phyloP scores from a whole-genome alignment of 2,329 filamentous ascomycete genomes.

The Ophiobolus disseminans region DNA sequence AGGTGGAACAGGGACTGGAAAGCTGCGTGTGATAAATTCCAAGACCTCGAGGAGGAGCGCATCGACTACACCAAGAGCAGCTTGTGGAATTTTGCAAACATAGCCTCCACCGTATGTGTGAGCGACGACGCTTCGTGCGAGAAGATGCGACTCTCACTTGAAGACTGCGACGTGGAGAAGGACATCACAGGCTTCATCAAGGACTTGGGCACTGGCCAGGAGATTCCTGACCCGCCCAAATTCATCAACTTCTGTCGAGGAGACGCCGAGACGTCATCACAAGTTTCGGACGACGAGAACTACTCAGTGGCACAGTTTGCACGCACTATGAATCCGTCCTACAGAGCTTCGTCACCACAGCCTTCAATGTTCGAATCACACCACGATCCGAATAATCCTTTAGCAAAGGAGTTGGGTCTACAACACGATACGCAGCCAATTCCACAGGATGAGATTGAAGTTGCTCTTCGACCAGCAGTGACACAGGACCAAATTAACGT shows the following conservation, averaged over 20 bases:
- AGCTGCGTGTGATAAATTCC: constrained; percentile 94
- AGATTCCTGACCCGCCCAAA: constrained; percentile 95
- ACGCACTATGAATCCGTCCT: constrained; percentile 92
- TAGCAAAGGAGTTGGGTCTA: constrained; percentile 74
- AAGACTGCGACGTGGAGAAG: constrained; percentile 96
- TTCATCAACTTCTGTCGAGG: constrained; percentile 99
- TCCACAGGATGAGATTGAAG: constrained; percentile 31
- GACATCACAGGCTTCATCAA: constrained; percentile 90
- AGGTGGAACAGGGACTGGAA: constrained; percentile 99
- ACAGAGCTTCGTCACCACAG: constrained; percentile 93
- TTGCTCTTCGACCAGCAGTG: constrained; percentile 19
- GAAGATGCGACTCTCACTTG: constrained; percentile 90
- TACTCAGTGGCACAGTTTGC: constrained; percentile 98
- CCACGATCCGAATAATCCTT: constrained; percentile 79
- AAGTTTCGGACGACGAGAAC: constrained; percentile 82
- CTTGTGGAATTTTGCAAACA: constrained; percentile 97
- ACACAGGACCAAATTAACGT: constrained; percentile 31
- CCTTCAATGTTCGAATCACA: constrained; percentile 93
- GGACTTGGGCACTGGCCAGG: constrained; percentile 88
- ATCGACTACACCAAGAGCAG: constrained; percentile 98
- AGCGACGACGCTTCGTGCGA: constrained; percentile 94
- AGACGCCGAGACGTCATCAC: constrained; percentile 82
- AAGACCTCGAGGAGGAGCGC: constrained; percentile 96
- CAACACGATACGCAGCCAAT: constrained; percentile 42
- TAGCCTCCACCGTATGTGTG: constrained; percentile 95